Conservation (phyloP, 148 eudicot genomes). For the Rhododendron williamsianum region DNA sequence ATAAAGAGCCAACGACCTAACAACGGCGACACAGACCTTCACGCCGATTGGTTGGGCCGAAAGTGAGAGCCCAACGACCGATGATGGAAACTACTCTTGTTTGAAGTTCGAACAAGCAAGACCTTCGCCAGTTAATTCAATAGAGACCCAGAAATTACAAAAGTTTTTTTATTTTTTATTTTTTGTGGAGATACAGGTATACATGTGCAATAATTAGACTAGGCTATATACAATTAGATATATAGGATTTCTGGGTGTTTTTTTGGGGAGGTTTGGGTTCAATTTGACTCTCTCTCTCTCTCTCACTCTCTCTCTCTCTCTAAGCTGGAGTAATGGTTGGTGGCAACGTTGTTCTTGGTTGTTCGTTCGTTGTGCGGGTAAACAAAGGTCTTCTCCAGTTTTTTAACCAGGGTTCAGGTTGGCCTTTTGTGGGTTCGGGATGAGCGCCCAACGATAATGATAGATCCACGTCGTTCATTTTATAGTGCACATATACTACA, state of each 20-base stretch:
- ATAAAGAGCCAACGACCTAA: slow-evolving; percentile 6
- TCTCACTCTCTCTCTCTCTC: not conserved
- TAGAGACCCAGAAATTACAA: not conserved
- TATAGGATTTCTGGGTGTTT: not conserved
- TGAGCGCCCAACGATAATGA: no score
- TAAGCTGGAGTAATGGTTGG: not conserved
- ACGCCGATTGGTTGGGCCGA: slow-evolving; percentile 5
- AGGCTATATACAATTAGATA: not conserved
- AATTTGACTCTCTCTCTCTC: not conserved
- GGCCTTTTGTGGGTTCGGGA: no score
- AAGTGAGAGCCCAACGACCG: slow-evolving; percentile 11
- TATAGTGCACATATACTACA: no score
- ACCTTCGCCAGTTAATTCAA: not conserved
- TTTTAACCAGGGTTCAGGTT: not conserved
- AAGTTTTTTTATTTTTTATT: not conserved
- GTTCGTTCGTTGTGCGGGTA: not conserved
- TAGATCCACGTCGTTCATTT: no score
- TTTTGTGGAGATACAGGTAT: not conserved
- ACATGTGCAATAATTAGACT: not conserved
- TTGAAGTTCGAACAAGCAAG: not conserved
- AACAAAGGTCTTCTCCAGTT: not conserved
- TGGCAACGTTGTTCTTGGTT: not conserved
- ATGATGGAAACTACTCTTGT: not conserved
- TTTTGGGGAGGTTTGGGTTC: not conserved
- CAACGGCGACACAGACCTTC: slow-evolving; percentile 9